A percentile compares a stretch with the other conserved stretches of the same genome.
Conservation (phyloP, 2,329 filamentous ascomycete species). For the Microdochium nivale region DNA sequence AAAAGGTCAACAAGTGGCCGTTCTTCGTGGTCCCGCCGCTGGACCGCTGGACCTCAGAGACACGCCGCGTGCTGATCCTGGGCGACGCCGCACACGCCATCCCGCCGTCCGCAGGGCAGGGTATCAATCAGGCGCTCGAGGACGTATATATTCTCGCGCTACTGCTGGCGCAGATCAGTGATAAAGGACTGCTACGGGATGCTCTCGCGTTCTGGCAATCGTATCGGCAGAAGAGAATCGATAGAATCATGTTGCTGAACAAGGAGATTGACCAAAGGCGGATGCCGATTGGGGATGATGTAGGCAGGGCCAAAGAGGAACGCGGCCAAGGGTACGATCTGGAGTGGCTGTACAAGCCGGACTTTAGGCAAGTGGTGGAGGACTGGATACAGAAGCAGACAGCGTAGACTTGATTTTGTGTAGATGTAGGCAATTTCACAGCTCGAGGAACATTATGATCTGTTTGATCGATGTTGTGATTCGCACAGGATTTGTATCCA, state of each 20-base stretch:
- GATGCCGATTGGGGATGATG: slow-evolving; percentile 22
- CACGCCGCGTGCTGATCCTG: slow-evolving; percentile 29
- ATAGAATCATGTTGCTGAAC: slow-evolving; percentile 37
- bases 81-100: slow-evolving; percentile 41
- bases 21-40: slow-evolving; percentile 34
- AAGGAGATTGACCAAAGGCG: slow-evolving; percentile 36
- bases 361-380: slow-evolving; percentile 25
- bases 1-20: slow-evolving; percentile 33
- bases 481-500: neutral
- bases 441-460: too few species aligned
- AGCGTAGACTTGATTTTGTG: neutral
- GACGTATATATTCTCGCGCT: slow-evolving; percentile 37
- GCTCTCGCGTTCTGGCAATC: slow-evolving; percentile 31
- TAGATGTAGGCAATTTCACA: neutral
- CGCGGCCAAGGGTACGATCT: slow-evolving; percentile 22
- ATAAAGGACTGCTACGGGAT: slow-evolving; percentile 8
- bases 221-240: slow-evolving; percentile 36
- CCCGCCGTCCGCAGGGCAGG: slow-evolving; percentile 36
- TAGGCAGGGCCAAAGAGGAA: slow-evolving; percentile 13
- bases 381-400: slow-evolving; percentile 12
- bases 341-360: slow-evolving; percentile 31
- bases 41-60: slow-evolving; percentile 27
- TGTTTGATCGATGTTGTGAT: neutral
- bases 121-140: slow-evolving; percentile 38
- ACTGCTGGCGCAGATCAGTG: slow-evolving; percentile 16